Evolutionary conservation across 108 stramenopile species (phyloP).

Genomic region (Pseudonitzschia delicatissima): DNA sequence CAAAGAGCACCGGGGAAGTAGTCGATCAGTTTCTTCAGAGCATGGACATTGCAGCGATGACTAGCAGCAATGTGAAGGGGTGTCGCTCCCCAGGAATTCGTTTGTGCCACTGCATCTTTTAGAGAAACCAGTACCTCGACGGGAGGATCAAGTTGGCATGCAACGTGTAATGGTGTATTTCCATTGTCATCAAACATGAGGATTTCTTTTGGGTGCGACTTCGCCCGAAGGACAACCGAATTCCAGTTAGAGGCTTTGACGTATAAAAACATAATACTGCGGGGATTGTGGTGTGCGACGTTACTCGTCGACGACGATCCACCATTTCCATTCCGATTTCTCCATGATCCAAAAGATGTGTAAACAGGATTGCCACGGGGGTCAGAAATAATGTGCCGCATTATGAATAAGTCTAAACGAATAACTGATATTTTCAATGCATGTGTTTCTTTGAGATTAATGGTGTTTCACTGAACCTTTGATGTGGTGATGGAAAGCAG

Average conservation of each 20-base stretch:
- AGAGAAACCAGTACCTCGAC: slow-evolving; percentile 47
- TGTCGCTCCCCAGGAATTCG: slow-evolving; percentile 31
- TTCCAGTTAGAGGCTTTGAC: slow-evolving; percentile 30
- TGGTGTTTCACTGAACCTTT: too few species aligned
- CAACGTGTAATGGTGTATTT: slow-evolving; percentile 58
- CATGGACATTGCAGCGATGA: slow-evolving; percentile 28
- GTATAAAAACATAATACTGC: slow-evolving; percentile 20
- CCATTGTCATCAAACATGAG: slow-evolving; percentile 34
- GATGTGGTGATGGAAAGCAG: too few species aligned
- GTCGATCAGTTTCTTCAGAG: slow-evolving; percentile 32
- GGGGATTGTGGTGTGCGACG: slow-evolving; percentile 1
- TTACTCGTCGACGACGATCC: background rate
- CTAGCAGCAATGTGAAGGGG: slow-evolving; percentile 40
- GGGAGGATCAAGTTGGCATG: slow-evolving; percentile 58
- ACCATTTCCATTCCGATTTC: slow-evolving; percentile 5
- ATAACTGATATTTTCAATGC: too few species aligned
- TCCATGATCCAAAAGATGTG: slow-evolving; percentile 3
- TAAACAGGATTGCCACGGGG: slow-evolving; percentile 30
- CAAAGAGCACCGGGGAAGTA: slow-evolving; percentile 12
- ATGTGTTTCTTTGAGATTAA: too few species aligned
- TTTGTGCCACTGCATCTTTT: slow-evolving; percentile 21
- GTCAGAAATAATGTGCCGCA: slow-evolving; percentile 29
- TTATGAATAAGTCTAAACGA: background rate
- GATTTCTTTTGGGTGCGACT: slow-evolving; percentile 38
- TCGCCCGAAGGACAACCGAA: slow-evolving; percentile 28